Base-by-base conservation (phyloP, 306 rosid genomes). In the Purshia tridentata region DNA sequence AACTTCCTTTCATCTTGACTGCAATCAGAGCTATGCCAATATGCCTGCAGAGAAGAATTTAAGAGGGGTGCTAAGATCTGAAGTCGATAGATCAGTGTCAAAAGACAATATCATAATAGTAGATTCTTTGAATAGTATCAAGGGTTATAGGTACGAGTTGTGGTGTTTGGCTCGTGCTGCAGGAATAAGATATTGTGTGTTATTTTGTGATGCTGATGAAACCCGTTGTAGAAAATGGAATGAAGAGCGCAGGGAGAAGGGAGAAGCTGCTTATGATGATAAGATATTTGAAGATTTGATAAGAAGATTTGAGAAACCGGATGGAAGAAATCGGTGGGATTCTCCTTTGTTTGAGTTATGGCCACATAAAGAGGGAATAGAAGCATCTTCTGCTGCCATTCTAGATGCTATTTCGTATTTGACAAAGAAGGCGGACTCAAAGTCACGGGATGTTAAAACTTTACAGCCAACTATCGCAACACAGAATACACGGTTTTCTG, bases 81-180 rank as follows among this genome's bases (percentile, higher is more conserved):
- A 94, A 83, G 99, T 91, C 11, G 97, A 94, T 72, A 78, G 99
- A 72, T 88, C 97, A 0, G 41, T 94, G 69, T 89, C 95, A 13
- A 86, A 69, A 81, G 99, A 91, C 48, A 84, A 59, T 66, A 81
- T 91, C 52, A 84, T 91, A 23, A 83, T 94, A 15, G 83, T 94
- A 0, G 99, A 94, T 83, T 91, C 96, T 58, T 83, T 94, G 88
- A 94, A 94, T 74, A 90, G 73, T 70, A 94, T 94, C 74, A 89
- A 94, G 85, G 97, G 99, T 73, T 94, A 94, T 56, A 83, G 99
- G 65, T 94, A 91, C 0, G 99, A 91, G 79, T 78, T 94, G 20
- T 94, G 99, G 99, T 94, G 99, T 80, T 87, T 94, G 83, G 99
- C 99, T 67, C 90, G 99, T 16, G 96, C 89, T 3, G 82, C 95